A percentile compares a stretch with the other conserved stretches of the same genome.
Evolutionary conservation across 306 rosid genomes (phyloP).

Genomic region (Potentilla sterilis): DNA sequence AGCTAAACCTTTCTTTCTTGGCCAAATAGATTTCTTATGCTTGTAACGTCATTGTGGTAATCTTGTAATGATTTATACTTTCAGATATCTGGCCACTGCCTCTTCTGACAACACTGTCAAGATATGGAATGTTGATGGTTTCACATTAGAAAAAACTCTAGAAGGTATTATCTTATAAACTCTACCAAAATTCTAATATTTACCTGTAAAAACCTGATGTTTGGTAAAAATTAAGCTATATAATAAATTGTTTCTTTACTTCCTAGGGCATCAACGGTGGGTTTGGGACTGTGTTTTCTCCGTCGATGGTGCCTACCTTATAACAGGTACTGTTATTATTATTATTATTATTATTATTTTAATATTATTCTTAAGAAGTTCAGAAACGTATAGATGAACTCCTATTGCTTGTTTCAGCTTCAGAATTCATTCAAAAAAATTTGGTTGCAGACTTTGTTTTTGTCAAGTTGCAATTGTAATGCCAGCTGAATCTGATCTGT

Average conservation of each 20-base stretch:
- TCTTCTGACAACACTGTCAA: constrained; percentile 90
- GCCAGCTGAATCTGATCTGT: background rate
- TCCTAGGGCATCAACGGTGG: constrained; percentile 91
- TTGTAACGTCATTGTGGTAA: background rate
- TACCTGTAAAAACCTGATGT: background rate
- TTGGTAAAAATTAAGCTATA: background rate
- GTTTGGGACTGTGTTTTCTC: constrained; percentile 99
- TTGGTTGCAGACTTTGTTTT: background rate
- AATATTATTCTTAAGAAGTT: background rate
- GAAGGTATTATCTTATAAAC: constrained; percentile 47
- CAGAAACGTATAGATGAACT: background rate
- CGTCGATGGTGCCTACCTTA: constrained; percentile 95
- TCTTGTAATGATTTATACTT: constrained; percentile 14
- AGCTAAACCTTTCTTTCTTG: constrained; percentile 9
- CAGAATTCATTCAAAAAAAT: background rate
- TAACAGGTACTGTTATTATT: constrained; percentile 43
- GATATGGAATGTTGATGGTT: constrained; percentile 99
- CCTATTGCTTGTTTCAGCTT: background rate
- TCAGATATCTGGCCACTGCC: constrained; percentile 93
- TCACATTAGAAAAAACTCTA: constrained; percentile 89
- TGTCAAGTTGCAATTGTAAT: background rate
- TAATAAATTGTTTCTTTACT: constrained; percentile 10
- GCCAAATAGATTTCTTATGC: background rate
- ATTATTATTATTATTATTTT: background rate
- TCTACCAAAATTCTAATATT: constrained; percentile 14